A percentile compares a stretch with the other conserved stretches of the same genome.
These are phyloP conservation scores for Pistacia vera DNA, from an alignment of 345 rosid genomes.

Conservation along the genomic window DNA sequence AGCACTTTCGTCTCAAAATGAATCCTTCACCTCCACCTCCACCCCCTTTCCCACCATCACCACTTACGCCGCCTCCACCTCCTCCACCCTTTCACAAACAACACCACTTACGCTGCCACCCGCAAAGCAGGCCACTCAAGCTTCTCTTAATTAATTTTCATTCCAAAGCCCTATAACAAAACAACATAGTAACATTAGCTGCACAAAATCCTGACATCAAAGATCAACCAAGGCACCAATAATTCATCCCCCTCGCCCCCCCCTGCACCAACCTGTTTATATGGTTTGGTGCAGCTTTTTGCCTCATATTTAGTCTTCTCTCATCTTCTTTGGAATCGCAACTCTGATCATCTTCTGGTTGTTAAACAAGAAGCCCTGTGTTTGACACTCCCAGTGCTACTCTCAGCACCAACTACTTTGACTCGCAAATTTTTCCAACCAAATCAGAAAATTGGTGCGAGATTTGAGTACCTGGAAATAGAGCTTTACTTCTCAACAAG, in stretches of 20 bases:
- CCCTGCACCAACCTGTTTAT: conserved; percentile 56
- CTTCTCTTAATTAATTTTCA: conserved; percentile 31
- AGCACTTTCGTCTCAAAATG: conserved; percentile 26
- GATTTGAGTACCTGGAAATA: conserved; percentile 55
- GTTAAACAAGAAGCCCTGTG: conserved; percentile 48
- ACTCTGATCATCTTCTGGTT: conserved; percentile 57
- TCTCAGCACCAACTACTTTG: conserved; percentile 76
- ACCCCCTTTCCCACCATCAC: conserved; percentile 15
- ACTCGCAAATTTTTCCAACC: conserved; percentile 79
- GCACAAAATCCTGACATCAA: conserved; percentile 17
- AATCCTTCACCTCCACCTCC: conserved; percentile 25
- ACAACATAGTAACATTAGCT: conserved; percentile 21
- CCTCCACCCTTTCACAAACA: conserved; percentile 17
- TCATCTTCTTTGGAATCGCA: conserved; percentile 79
- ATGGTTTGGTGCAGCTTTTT: conserved; percentile 77
- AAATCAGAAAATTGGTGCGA: conserved; percentile 60
- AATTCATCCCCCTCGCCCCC: conserved; percentile 45
- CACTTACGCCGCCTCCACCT: conserved; percentile 16
- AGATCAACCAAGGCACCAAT: conserved; percentile 26
- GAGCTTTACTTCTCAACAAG: conserved; percentile 71
- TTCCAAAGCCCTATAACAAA: conserved; percentile 40
- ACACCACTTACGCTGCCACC: conserved; percentile 17
- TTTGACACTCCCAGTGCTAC: conserved; percentile 74
- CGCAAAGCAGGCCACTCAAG: conserved; percentile 36
- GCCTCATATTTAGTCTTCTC: conserved; percentile 73